phyloP scores from a whole-genome alignment of 1,139 yeast species.

The Oligophagozyma castellii region DNA sequence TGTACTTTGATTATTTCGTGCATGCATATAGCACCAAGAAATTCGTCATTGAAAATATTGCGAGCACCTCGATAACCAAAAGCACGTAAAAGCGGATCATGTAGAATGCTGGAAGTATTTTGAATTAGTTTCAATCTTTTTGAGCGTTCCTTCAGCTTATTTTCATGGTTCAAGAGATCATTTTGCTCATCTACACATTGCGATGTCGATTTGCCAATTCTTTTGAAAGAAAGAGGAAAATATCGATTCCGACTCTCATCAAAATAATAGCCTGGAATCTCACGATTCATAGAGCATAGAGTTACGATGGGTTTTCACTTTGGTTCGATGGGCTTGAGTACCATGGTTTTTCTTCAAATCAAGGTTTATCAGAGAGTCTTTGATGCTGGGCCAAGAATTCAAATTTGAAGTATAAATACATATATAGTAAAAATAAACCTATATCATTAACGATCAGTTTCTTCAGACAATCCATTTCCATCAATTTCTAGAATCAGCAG shows the following conservation, averaged over 20 bases:
- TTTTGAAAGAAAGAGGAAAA: constrained; percentile 27
- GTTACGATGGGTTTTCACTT: no score
- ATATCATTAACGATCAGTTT: no score
- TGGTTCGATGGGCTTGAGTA: no score
- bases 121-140: neutral
- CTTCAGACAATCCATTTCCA: no score
- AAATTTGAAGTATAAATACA: neutral
- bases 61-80: no score
- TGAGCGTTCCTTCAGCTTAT: neutral
- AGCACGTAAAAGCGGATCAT: neutral
- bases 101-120: constrained; percentile 2
- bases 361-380: neutral
- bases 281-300: constrained; percentile 5
- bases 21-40: no score
- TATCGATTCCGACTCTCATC: constrained; percentile 32
- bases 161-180: neutral
- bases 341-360: neutral
- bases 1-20: no score
- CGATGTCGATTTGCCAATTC: constrained; percentile 3
- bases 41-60: no score
- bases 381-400: neutral
- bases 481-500: no score
- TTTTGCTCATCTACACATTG: neutral
- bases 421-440: no score
- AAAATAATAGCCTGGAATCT: constrained; percentile 36